Percentiles rank a stretch among this genome's conserved stretches.
phyloP scores from a whole-genome alignment of 768 basidiomycete species.

The Hericium alpestre region DNA sequence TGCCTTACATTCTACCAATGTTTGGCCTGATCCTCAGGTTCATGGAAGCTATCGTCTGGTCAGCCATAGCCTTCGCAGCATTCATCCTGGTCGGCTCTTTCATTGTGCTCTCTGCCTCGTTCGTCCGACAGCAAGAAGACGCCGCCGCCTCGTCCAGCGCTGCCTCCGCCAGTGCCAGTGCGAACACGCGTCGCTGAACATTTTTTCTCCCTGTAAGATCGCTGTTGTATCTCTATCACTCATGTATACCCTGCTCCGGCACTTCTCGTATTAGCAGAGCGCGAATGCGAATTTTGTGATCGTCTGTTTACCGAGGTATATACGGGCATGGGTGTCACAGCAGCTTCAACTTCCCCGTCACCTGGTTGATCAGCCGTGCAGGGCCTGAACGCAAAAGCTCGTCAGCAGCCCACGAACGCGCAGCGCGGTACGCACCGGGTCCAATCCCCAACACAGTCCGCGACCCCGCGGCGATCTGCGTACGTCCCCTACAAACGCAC shows the following conservation, averaged over 20 bases:
- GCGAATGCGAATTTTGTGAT: too few species aligned
- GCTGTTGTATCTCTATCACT: neutral
- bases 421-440: constrained; percentile 40
- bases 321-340: constrained; percentile 33
- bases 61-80: constrained; percentile 1
- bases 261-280: too few species aligned
- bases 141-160: constrained; percentile 2
- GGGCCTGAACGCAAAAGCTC: constrained; percentile 38
- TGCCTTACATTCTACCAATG: neutral
- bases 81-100: constrained; percentile 6
- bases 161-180: constrained; percentile 6
- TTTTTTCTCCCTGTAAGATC: neutral
- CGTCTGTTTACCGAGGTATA: too few species aligned
- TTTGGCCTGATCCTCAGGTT: neutral
- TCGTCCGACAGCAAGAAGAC: constrained; percentile 7
- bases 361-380: constrained; percentile 66
- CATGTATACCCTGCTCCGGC: neutral
- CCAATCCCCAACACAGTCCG: constrained; percentile 86
- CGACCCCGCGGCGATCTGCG: constrained; percentile 77
- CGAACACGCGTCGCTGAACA: neutral
- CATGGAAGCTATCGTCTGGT: constrained; percentile 1
- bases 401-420: neutral
- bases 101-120: constrained; percentile 12
- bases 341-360: constrained; percentile 64
- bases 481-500: constrained; percentile 48